Evolutionary conservation across 2,329 filamentous ascomycete species (phyloP), one percentile per base, ranked within the genome.

Genomic region (Rutstroemia sp.): DNA sequence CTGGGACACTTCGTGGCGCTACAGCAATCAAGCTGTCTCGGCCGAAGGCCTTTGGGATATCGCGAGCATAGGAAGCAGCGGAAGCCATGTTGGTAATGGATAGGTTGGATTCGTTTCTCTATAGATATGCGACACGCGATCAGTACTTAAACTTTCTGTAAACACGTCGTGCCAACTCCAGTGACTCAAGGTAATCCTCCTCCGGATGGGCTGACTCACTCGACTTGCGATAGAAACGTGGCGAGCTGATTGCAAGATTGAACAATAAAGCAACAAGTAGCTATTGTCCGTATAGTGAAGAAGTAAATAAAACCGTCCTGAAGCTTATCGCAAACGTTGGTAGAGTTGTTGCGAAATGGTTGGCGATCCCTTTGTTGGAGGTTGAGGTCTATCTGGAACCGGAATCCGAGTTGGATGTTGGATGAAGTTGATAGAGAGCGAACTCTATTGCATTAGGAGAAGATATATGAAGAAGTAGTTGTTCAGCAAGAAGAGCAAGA

Each of bases 21-120:
- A 85, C 82, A 84, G 75, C 82, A 85, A 81, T 75, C 72, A 86
- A 86, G 82, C 80, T 82, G 82, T 86, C 82, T 84, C 81, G 81
- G 77, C 73, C 69, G 72, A 71, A 70, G 51, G 78, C 75, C 78
- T 78, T 78, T 69, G 77, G 78, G 74, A 84, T 85, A 80, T 84
- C 81, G 80, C 81, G 81, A 79, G 75, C 80, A 64, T 63, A 63
- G 78, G 80, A 76, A 79, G 79, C 78, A 82, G 82, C 79, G 72
- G 76, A 78, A 78, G 82, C 82, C 80, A 83, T 84, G 69, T 75
- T 76, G 71, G 19, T 41, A 25, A 73, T 58, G 53, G 55, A 56
- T 62, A 54, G 27, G 41, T 63, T 57, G 34, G 52, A 56, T 61
- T 57, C 54, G 62, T 69, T 69, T 69, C 67, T 68, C 67, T 70